Percentiles rank a stretch among this genome's conserved stretches.
phyloP scores from a whole-genome alignment of 768 basidiomycete genomes.

The Bullera alba region DNA sequence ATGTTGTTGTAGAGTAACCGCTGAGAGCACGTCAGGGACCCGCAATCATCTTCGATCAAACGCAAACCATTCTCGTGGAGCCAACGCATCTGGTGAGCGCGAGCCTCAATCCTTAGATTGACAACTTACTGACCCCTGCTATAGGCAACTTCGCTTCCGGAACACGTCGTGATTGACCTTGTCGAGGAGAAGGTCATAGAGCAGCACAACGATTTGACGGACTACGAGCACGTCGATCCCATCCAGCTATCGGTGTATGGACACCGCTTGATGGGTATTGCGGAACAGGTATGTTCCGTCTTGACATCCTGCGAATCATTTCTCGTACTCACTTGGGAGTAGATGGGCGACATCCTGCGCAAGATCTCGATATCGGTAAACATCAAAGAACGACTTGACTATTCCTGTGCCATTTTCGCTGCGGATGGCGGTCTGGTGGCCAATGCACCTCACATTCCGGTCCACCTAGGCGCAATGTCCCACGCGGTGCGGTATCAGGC shows the following conservation, averaged over 20 bases:
- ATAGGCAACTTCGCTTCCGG: constrained; percentile 20
- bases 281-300: constrained; percentile 51
- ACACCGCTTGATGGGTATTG: constrained; percentile 95
- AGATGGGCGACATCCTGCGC: constrained; percentile 85
- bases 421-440: constrained; percentile 89
- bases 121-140: constrained; percentile 5
- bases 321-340: constrained; percentile 39
- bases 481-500: constrained; percentile 29
- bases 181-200: constrained; percentile 22
- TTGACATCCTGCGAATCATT: not conserved
- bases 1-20: not conserved
- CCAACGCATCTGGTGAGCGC: constrained; percentile 46
- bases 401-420: constrained; percentile 80
- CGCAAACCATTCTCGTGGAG: constrained; percentile 87
- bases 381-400: constrained; percentile 93
- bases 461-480: constrained; percentile 23
- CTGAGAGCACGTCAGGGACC: constrained; percentile 54
- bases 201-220: constrained; percentile 13
- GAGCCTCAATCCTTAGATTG: not conserved
- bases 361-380: constrained; percentile 91
- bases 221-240: constrained; percentile 28
- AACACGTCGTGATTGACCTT: constrained; percentile 30
- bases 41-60: constrained; percentile 89
- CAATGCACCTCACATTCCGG: constrained; percentile 57
- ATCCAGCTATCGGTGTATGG: constrained; percentile 77